Evolutionary conservation across 371 early-diverging fungal species (phyloP).

Genomic region (Saksenaea oblongispora): DNA sequence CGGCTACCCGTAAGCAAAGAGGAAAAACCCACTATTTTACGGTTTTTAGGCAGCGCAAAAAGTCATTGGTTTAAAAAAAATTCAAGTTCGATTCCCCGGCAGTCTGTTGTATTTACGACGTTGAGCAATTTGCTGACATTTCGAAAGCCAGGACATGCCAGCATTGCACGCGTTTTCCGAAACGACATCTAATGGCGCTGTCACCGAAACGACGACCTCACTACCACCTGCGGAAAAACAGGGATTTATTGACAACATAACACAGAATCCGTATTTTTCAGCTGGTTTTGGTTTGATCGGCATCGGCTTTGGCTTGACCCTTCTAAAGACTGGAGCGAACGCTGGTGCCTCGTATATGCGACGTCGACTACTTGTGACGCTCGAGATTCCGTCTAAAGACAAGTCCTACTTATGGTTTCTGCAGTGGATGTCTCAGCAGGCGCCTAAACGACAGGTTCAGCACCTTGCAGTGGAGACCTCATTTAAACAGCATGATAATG

Average conservation of each 20-base stretch:
- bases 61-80: too few species aligned
- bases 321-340: slow-evolving; percentile 73
- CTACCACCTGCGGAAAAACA: not conserved
- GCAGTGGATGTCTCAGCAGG: slow-evolving; percentile 83
- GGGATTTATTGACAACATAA: slow-evolving; percentile 31
- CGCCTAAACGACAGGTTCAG: slow-evolving; percentile 59
- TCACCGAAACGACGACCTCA: not conserved
- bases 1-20: too few species aligned
- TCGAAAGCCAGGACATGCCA: not conserved
- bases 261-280: slow-evolving; percentile 88
- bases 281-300: slow-evolving; percentile 95
- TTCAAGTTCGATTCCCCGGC: too few species aligned
- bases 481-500: slow-evolving; percentile 90
- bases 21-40: too few species aligned
- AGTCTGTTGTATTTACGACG: too few species aligned
- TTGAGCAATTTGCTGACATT: not conserved
- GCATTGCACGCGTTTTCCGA: slow-evolving; percentile 1
- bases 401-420: slow-evolving; percentile 93
- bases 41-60: too few species aligned
- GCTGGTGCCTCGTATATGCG: slow-evolving; percentile 69
- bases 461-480: slow-evolving; percentile 89
- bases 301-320: slow-evolving; percentile 82
- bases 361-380: slow-evolving; percentile 82
- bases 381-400: slow-evolving; percentile 95
- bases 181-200: not conserved